Base-by-base conservation (phyloP, 495 filamentous ascomycete genomes). In the Aspergillus ostianus region DNA sequence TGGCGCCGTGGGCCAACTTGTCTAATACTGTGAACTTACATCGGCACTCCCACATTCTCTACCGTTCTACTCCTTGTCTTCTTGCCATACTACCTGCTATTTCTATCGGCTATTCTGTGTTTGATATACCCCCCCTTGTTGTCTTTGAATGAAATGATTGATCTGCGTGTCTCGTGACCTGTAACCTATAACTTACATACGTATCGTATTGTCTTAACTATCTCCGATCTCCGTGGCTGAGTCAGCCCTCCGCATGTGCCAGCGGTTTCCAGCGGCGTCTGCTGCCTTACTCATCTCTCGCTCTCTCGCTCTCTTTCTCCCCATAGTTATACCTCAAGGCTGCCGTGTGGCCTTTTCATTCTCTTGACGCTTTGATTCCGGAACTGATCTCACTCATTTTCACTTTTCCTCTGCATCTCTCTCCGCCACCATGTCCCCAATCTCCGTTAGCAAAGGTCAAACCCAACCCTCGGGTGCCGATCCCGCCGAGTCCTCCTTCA, bases 401-500 rank as follows among this genome's bases (percentile, higher is more conserved):
- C 8, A 32, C 30, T 26, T 2, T 26, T 32, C 8, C 29, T 19
- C 2, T 18, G 27, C 23, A 32, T 23, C 4, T 18, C 2, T 26
- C 23, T 26, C 23, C n/a, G 10, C 36, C 52, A 62, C 30, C 50
- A 76, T 74, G 70, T 50, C 75, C 13, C 70, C 75, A 9, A 66
- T 76, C n/a, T 68, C 64, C 55, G 53, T 71, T 20, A 66, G 64
- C 55, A 66, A 64, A 62, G 69, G 64, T 53, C 52, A 47, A 7
- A 26, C 55, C 19, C 53, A 58, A 53, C 18, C 41, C 23, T 51
- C 58, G 47, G 23, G 47, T 48, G 17, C 45, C 55, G 30, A 60
- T 32, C 20, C 19, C 51, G 53, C 48, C 19, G 26, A 58, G 9
- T 63, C 69, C 61, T 67, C 72, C 62, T 85, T 77, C 71, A 87